Base-by-base conservation (phyloP, 1,139 yeast genomes). In the Suhomyces anneliseae region DNA sequence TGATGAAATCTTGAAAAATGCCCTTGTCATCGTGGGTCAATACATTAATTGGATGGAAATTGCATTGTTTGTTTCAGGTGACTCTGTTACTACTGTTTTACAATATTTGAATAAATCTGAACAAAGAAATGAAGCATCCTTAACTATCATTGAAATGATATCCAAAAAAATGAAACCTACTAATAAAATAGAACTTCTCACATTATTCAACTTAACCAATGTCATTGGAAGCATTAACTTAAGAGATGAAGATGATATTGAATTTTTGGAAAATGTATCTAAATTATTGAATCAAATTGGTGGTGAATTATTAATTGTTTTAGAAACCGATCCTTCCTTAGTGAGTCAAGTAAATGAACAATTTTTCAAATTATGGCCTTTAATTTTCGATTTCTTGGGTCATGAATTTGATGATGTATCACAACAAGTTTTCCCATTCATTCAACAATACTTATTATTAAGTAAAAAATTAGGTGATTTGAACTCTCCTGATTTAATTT, bases 41-140 rank as follows among this genome's bases (percentile, higher is more conserved):
- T 95, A 88, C 76, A 88, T 90, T 29, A 85, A 92, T 31, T 95
- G 99, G 99, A 90, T 93, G 67, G 99, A 95, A 60, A 88, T 93
- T 52, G 76, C 84, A 31, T 72, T 93, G 52, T 85, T 95, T 50
- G 81, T 92, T 34, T 82, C 83, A 44, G 79, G 84, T 19, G 81
- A 81, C 38, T 86, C 82, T 58, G 76, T 90, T 56, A 73, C 76
- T 42, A 65, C 81, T 42, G 78, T 95, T 39, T 83, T 85, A 56
- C 81, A 79, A 49, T 85, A 81, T 59, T 74, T 92, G 54, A 79
- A 76, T 37, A 70, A 69, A 49, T 55, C 60, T 24, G 60, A 60
- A 29, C 71, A 74, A 38, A 79, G 87, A 53, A 73, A 79, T 41
- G 74, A 82, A 14, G 85, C 95, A 40, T 85, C 95, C 46, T 79